These are phyloP conservation scores for Hygrophila difformis DNA, from an alignment of 257 asterid genomes.

Conservation along the genomic window DNA sequence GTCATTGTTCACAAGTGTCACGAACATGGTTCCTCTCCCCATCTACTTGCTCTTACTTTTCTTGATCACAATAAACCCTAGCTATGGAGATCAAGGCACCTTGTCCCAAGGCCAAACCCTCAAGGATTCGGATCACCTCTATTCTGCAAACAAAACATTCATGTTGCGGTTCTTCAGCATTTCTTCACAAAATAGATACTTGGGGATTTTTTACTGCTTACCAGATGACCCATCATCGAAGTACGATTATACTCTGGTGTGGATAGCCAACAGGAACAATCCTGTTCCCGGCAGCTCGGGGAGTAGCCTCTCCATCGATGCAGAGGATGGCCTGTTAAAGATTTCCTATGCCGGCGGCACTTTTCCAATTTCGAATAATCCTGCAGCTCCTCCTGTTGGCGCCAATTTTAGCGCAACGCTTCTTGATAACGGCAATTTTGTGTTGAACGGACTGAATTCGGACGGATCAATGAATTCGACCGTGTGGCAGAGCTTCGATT, in stretches of 20 bases:
- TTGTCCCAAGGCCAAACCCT: background rate
- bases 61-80: background rate
- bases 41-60: too few relatives aligned
- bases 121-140: conserved; percentile 10
- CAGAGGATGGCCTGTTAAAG: conserved; percentile 11
- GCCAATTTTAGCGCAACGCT: conserved; percentile 8
- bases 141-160: conserved; percentile 10
- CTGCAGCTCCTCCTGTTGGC: background rate
- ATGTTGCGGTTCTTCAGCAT: conserved; percentile 17
- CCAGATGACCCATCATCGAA: background rate
- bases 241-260: background rate
- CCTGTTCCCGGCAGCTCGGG: conserved; percentile 18
- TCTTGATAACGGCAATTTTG: conserved; percentile 16
- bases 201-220: conserved; percentile 7
- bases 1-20: too few relatives aligned
- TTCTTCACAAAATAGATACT: conserved; percentile 4
- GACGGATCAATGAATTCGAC: background rate
- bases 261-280: conserved; percentile 20
- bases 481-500: background rate
- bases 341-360: conserved; percentile 3
- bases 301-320: conserved; percentile 11
- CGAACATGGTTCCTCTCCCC: too few relatives aligned
- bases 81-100: background rate
- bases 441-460: background rate
- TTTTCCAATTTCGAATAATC: background rate